Percentiles rank a stretch among this genome's conserved stretches.
Conservation (phyloP, 2,329 filamentous ascomycete species). For the Mollisiaceae sp. region DNA sequence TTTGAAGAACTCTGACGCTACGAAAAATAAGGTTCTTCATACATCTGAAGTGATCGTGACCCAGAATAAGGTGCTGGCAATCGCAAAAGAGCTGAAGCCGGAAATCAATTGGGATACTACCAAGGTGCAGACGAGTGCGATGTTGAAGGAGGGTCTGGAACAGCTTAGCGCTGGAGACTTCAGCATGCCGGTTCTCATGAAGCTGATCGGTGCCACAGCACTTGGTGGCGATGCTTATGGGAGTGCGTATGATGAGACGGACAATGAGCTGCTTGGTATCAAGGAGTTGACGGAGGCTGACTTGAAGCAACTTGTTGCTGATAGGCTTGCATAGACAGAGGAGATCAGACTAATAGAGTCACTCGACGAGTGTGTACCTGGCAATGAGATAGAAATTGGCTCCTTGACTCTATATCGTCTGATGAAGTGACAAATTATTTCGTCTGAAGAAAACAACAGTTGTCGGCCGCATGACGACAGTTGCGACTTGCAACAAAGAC, state of each 20-base stretch:
- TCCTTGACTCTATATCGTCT: no score
- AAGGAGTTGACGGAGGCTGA: slow-evolving; percentile 64
- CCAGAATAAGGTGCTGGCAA: slow-evolving; percentile 29
- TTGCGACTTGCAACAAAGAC: no score
- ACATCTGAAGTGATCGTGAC: slow-evolving; percentile 30
- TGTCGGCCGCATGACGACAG: no score
- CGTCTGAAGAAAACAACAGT: no score
- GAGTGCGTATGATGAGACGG: slow-evolving; percentile 45
- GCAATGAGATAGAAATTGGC: not conserved
- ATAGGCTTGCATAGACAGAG: slow-evolving; percentile 19
- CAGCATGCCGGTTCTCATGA: slow-evolving; percentile 39
- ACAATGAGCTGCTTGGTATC: slow-evolving; percentile 68
- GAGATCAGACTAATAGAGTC: not conserved
- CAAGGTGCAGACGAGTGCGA: slow-evolving; percentile 23
- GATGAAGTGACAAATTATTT: no score
- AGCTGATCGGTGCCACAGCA: slow-evolving; percentile 41
- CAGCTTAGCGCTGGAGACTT: slow-evolving; percentile 34
- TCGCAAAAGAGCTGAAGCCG: slow-evolving; percentile 28
- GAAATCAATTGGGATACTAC: slow-evolving; percentile 35
- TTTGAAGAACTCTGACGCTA: slow-evolving; percentile 43
- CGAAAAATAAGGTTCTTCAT: slow-evolving; percentile 29
- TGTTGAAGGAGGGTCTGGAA: slow-evolving; percentile 27
- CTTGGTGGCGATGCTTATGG: slow-evolving; percentile 44
- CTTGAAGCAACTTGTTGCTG: slow-evolving; percentile 39
- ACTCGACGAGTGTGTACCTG: not conserved